Base-by-base conservation (phyloP, 2,329 filamentous ascomycete species). In the Aureobasidium zeae region DNA sequence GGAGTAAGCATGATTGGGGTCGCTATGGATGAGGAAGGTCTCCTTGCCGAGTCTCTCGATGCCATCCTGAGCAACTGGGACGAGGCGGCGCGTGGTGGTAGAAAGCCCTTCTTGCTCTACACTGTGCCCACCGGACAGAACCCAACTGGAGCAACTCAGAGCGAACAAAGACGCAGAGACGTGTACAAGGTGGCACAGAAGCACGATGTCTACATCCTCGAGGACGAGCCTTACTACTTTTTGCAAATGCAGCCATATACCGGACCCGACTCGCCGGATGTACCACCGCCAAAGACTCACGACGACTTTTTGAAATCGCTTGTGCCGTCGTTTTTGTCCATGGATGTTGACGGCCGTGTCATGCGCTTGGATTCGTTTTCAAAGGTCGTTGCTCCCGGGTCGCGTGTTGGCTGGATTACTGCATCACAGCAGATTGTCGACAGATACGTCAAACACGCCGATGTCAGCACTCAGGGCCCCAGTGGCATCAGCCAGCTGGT, bases 201-300 rank as follows among this genome's bases (percentile, higher is more conserved):
- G 65, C 86, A 94, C 62, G 84, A 94, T 57, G 57, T 94, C 29
- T 83, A 77, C 66, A 88, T 95, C 57, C 68, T 94, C 53, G 88
- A 95, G 66, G 88, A 94, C 59, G 88, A 94, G 60, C 88, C 88
- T 1, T 94, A 94, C 67, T 94, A 93, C 65, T 94, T 89, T 67
- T 71, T 94, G 25, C 88, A 94, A 63, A 85, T 87, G 82, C 77
- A 84, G 53, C 77, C 81, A 0, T 89, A 87, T 63, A 72, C 72
- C 1, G 72, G 75, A 11, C 64, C 70, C 22, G 62, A 71, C 50
- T 63, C 69, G 12, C 62, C 72, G 0, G 63, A 69, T 1, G 64
- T 69, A 3, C 73, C 76, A 5, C 69, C 75, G 0, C 80, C 81
- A 5, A 63, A 69, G 25, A 76, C 66, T 10, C 75, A 85, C 44